Base-by-base conservation (phyloP, 306 rosid genomes). In the Canavalia gladiata region DNA sequence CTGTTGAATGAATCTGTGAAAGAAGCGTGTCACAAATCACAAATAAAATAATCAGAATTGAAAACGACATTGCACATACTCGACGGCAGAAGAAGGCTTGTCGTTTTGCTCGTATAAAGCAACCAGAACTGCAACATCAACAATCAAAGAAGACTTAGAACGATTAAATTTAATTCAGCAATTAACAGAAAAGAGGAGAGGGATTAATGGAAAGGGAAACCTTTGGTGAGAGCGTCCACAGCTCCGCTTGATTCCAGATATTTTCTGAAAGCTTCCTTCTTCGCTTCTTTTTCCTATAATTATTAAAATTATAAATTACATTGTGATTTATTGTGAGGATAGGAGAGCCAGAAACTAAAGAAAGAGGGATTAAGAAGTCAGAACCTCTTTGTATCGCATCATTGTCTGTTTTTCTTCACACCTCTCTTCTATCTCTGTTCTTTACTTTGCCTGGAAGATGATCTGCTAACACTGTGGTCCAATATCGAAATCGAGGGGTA, bases 221-320 rank as follows among this genome's bases (percentile, higher is more conserved):
- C 99, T 91, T 93, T 91, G 90, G 97, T 95, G 73, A 95, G 98
- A 74, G 95, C 94, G 70, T 95, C 99, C 29, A 95, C 94, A 79
- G 87, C 92, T 50, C 98, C 99, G 87, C 91, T 90, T 72, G 99
- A 89, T 78, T 95, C 98, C 62, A 95, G 89, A 79, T 95, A 95
- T 87, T 95, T 95, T 89, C 99, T 87, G 39, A 93, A 95, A 25
- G 87, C 91, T 82, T 95, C 99, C 67, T 93, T 95, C 86, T 95
- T 95, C 0, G 93, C 97, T 82, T 93, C 99, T 75, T 91, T 95
- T 72, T 95, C 99, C 97, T 95, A 74, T 7, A 45, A 65, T 4
- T 66, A 6, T 4, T 2, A 25, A 3, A 0, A 55, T 55, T 18
- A 8, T 2, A 49, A 49, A 55, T 25, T 1, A 55, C 31, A 55